Base-by-base conservation (phyloP, 768 basidiomycete genomes). In the Coprinopsis marcescibilis region DNA sequence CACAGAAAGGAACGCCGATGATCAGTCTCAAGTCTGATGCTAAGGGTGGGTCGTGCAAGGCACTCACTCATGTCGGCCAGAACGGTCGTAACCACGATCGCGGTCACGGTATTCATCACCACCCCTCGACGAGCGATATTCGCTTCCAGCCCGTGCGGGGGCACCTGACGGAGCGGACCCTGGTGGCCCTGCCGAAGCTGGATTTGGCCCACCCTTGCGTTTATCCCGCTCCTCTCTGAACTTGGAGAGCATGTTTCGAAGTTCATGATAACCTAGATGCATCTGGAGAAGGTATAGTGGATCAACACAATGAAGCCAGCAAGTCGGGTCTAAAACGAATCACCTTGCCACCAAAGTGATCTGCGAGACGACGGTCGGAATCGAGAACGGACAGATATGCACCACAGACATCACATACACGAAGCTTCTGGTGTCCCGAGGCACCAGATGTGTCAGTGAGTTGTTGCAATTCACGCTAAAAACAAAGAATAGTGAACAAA, bases 311-410 rank as follows among this genome's bases (percentile, higher is more conserved):
- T 39, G 45, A 55, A 55, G 25, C 55, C 46, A 48, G 45, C 25
- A 46, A 10, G 34, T 36, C 46, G 26, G 45, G 40, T 25, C n/a
- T n/a, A n/a, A 15, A 51, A 30, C 44, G 43, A 50, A 4, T 15
- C 66, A 90, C 95, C 75, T 99, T 99, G 59, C 96, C 96, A 67
- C 96, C 96, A 72, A 99, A 99, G 67, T 99, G 96, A 73, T 99
- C 96, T 43, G 96, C 96, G 51, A 99, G 72, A 63, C 96, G 92
- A 64, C 95, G 84, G 72, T 99, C 96, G 48, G 95, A 97, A 68
- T 99, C 96, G 39, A 98, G 76, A 29, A 99, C 90, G 13, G 91
- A 95, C 36, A 99, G 78, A 73, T 98, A 98, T n/a, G 96, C 96
- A 58, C 96, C 96, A 63, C 96, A 99, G 23, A 97, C 94, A 71